Evolutionary conservation across 2,329 filamentous ascomycete species (phyloP).

Genomic region (Apiospora malaysiana): DNA sequence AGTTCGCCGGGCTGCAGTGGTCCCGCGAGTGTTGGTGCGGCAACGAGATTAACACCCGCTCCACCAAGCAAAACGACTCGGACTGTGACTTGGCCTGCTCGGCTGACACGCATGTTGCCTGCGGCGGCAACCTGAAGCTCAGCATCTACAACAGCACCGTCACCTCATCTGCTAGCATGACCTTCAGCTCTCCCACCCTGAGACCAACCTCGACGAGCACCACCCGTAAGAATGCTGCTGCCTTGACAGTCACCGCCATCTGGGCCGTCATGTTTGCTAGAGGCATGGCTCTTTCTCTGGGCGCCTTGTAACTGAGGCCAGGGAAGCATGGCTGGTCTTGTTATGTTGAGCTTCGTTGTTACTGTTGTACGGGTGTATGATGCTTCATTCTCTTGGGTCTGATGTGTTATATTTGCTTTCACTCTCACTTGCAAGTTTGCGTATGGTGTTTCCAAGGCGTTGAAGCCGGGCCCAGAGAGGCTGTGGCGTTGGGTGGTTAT

Average conservation of each 20-base stretch:
- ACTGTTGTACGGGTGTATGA: not conserved
- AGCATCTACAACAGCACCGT: constrained; percentile 46
- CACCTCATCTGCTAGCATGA: not conserved
- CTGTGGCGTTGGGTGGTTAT: not conserved
- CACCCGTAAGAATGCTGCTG: not conserved
- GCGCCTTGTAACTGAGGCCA: not conserved
- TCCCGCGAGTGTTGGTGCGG: constrained; percentile 66
- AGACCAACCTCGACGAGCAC: not conserved
- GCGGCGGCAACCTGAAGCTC: constrained; percentile 59
- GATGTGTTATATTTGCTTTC: not conserved
- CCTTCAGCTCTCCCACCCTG: not conserved
- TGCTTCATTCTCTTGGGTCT: not conserved
- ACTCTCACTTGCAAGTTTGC: not conserved
- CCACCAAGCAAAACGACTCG: constrained; percentile 51
- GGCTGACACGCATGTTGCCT: constrained; percentile 57
- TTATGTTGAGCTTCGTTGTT: not conserved
- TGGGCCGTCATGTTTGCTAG: constrained; percentile 13
- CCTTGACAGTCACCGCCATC: not conserved
- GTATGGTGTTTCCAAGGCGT: not conserved
- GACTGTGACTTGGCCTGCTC: constrained; percentile 59
- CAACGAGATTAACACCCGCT: constrained; percentile 52
- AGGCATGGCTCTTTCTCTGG: constrained; percentile 13
- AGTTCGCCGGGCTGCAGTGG: constrained; percentile 62
- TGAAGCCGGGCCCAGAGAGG: not conserved
- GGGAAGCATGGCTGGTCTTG: not conserved